Percentiles rank a stretch among this genome's conserved stretches.
These are phyloP conservation scores for Peniophora sp. DNA, from an alignment of 1,284 basidiomycete species.

Conservation along the genomic window DNA sequence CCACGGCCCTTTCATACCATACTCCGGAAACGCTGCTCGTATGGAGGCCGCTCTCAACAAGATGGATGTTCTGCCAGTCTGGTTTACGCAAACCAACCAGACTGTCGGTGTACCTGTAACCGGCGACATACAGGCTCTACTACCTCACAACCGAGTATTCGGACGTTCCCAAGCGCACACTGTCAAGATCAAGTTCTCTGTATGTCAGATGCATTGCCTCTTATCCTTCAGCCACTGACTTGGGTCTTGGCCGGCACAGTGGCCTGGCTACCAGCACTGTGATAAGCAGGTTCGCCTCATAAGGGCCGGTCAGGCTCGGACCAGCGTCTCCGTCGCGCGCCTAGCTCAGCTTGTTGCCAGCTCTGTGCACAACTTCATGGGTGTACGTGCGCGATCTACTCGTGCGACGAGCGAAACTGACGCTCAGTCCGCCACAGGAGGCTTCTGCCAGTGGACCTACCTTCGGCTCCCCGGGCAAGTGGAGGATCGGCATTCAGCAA, in stretches of 20 bases:
- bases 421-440: no score
- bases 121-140: constrained; percentile 1
- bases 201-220: background rate
- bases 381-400: constrained; percentile 1
- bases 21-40: no score
- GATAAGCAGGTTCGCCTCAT: constrained; percentile 8
- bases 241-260: background rate
- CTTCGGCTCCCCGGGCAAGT: background rate
- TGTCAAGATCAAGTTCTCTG: constrained; percentile 8
- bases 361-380: constrained; percentile 7
- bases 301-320: constrained; percentile 6
- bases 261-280: constrained; percentile 6
- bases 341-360: constrained; percentile 8
- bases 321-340: constrained; percentile 5
- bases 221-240: background rate
- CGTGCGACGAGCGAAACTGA: background rate
- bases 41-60: no score
- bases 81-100: no score
- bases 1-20: no score
- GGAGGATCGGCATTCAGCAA: constrained; percentile 3
- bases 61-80: no score
- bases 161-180: constrained; percentile 6
- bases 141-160: constrained; percentile 4
- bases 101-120: no score
- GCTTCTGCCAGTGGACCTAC: no score